Percentiles rank a stretch among this genome's conserved stretches.
phyloP scores from a whole-genome alignment of 1,139 yeast genomes.

The Sugiyamaella sp. region DNA sequence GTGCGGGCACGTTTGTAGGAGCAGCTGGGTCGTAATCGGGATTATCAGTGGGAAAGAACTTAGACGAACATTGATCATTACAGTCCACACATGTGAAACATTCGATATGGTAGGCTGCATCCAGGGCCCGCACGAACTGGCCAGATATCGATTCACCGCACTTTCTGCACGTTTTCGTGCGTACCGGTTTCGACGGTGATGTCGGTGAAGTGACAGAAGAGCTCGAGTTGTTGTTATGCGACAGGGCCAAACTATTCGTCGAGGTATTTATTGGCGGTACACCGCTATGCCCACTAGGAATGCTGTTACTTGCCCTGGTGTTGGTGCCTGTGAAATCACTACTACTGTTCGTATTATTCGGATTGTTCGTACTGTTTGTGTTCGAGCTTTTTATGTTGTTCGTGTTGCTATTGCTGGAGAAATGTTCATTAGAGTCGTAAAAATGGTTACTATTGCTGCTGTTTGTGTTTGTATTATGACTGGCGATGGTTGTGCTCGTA shows the following conservation, averaged over 20 bases:
- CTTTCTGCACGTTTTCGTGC: conserved; percentile 51
- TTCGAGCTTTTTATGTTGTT: no score
- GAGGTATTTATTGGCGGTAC: neutral
- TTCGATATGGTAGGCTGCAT: conserved; percentile 77
- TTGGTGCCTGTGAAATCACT: neutral
- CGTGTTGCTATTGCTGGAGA: neutral
- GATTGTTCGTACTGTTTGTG: no score
- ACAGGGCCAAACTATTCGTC: neutral
- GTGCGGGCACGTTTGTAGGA: conserved; percentile 35
- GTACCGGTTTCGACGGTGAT: neutral
- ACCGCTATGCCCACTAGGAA: neutral
- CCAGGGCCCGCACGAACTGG: conserved; percentile 83
- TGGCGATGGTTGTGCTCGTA: neutral
- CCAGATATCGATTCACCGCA: conserved; percentile 74
- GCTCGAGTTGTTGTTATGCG: conserved; percentile 3
- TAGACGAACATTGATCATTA: conserved; percentile 70
- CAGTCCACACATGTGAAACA: conserved; percentile 89
- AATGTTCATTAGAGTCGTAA: conserved; percentile 7
- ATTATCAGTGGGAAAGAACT: conserved; percentile 60
- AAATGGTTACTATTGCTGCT: neutral
- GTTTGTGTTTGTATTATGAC: neutral
- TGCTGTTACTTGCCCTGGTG: conserved; percentile 9
- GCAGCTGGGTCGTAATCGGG: conserved; percentile 41
- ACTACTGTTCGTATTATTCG: conserved; percentile 7
- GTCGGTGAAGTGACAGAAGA: neutral